Evolutionary conservation across 495 filamentous ascomycete genomes (phyloP).

Genomic region (Penicillium pancosmium): DNA sequence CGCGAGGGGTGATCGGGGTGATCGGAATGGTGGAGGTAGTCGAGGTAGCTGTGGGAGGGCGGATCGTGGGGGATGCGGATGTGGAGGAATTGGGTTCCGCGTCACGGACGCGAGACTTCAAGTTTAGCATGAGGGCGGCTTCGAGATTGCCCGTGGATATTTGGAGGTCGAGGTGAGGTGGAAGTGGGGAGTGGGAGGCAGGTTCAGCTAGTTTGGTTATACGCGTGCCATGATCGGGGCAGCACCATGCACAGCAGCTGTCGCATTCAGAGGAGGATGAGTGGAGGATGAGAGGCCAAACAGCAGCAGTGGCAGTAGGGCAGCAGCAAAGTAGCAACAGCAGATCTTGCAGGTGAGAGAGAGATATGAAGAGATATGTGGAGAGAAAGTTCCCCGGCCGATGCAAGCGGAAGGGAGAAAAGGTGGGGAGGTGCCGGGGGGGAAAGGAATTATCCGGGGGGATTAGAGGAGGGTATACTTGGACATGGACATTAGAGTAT

Average conservation of each 20-base stretch:
- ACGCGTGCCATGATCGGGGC: slow-evolving; percentile 15
- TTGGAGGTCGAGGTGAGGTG: background rate
- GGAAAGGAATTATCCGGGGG: background rate
- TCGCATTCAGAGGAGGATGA: slow-evolving; percentile 7
- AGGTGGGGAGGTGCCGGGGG: background rate
- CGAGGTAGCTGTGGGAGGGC: background rate
- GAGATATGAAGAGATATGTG: background rate
- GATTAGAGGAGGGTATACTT: too few relatives aligned
- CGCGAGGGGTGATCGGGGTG: slow-evolving; percentile 41
- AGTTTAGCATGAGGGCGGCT: slow-evolving; percentile 14
- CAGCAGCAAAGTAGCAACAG: too few relatives aligned
- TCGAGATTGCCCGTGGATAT: background rate
- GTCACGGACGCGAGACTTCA: slow-evolving; percentile 17
- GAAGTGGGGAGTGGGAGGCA: background rate
- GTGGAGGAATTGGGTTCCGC: slow-evolving; percentile 9
- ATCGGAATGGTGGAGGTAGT: slow-evolving; percentile 30
- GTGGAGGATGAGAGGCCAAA: background rate
- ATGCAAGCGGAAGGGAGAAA: background rate
- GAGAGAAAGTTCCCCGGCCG: slow-evolving; percentile 10
- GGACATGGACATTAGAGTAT: too few relatives aligned
- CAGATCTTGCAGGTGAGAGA: background rate
- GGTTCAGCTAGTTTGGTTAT: slow-evolving; percentile 8
- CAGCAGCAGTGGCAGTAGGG: background rate
- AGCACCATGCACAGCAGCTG: slow-evolving; percentile 1
- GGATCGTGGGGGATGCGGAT: background rate